Evolutionary conservation across 2,329 filamentous ascomycete genomes (phyloP), one percentile per base, ranked within the genome.

Genomic region (Dactylellina haptotyla): DNA sequence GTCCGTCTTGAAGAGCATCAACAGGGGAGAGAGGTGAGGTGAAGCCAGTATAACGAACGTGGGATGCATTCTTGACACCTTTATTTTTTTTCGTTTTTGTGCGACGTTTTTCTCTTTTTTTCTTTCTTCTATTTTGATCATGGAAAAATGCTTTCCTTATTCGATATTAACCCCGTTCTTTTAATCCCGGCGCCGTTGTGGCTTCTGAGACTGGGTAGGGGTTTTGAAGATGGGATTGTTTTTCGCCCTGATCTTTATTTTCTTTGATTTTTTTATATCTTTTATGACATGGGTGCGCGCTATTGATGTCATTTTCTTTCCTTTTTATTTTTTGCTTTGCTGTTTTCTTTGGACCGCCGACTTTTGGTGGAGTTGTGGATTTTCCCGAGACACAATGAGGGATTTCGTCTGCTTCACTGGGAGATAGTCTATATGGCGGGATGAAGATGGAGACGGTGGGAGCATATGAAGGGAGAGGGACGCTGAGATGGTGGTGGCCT

Each of bases 1-100:
- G 28, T 25, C 23, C 50, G 46, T 67, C 63, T 58, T 67, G 63
- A 58, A 58, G 25, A 50, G 25, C 54, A 65, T 61, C 67, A 45
- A 59, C 30, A 64, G 69, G 69, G 69, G 62, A 74, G 61, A 74
- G 69, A 74, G 69, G 69, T 62, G 69, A 74, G 69, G 54, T 62
- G 69, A 61, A 62, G 59, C 16, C 14, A 25, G 32, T n/a, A n/a
- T n/a, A n/a, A 58, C 5, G 50, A 18, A 61, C 32, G 61, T 32
- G 20, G 46, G 59, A 57, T 76, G 76, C 75, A 46, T 75, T 77
- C 65, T 73, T 71, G 62, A 66, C 26, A 18, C 51, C 41, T 8
- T 59, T 61, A 48, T 50, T 18, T 34, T 30, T 23, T 18, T 45
- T 18, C 23, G 3, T 45, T 45, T 20, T 18, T 45, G 2, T 18